Evolutionary conservation across 1,139 yeast genomes (phyloP).

Genomic region (Yamadazyma siamensis): DNA sequence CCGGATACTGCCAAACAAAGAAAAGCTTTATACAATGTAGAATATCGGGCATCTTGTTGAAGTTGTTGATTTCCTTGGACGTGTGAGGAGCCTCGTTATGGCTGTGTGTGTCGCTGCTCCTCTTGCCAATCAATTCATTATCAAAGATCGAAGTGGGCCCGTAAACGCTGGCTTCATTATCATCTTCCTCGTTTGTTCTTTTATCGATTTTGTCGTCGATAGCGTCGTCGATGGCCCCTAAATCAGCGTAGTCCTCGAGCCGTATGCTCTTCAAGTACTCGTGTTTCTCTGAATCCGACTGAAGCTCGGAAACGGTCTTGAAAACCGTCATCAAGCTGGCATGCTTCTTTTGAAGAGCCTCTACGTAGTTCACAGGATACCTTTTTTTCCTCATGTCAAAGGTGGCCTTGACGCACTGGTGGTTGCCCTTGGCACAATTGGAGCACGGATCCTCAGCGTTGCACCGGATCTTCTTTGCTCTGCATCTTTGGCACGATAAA

Average conservation of each 20-base stretch:
- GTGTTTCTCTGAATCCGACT: constrained; percentile 19
- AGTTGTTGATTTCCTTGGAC: constrained; percentile 18
- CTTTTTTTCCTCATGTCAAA: constrained; percentile 53
- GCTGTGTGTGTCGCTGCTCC: too few species aligned
- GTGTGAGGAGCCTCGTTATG: constrained; percentile 20
- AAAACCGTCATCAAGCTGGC: constrained; percentile 22
- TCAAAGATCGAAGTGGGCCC: constrained; percentile 53
- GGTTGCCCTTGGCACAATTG: constrained; percentile 41
- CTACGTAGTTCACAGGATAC: constrained; percentile 49
- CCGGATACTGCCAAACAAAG: constrained; percentile 66
- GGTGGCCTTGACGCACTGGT: constrained; percentile 48
- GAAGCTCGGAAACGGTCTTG: constrained; percentile 19
- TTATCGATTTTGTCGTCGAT: constrained; percentile 1
- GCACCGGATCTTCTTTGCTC: constrained; percentile 54
- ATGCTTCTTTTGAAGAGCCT: constrained; percentile 30
- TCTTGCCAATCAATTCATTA: constrained; percentile 22
- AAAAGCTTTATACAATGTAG: constrained; percentile 51
- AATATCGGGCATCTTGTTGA: constrained; percentile 41
- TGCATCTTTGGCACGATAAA: constrained; percentile 43
- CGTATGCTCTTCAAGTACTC: constrained; percentile 19
- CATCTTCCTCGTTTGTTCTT: constrained; percentile 11
- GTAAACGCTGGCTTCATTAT: constrained; percentile 32
- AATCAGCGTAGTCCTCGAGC: constrained; percentile 10
- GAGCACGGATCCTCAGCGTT: constrained; percentile 49
- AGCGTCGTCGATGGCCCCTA: constrained; percentile 3